phyloP scores from a whole-genome alignment of 192 early-diverging fungal genomes.

The Gamsiella multidivaricata region DNA sequence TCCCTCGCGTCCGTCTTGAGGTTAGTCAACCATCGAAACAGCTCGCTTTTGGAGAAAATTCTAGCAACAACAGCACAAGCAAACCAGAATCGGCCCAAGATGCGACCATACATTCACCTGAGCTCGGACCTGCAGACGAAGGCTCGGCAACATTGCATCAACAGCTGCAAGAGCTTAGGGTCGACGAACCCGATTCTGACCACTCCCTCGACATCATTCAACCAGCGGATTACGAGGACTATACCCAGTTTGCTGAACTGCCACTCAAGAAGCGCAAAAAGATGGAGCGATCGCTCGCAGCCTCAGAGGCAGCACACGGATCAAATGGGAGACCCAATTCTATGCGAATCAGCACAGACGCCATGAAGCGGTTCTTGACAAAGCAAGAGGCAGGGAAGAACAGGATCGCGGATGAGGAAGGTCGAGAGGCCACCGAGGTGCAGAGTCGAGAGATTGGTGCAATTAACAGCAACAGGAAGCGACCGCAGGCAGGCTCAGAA shows the following conservation, averaged over 20 bases:
- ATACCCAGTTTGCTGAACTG: conserved; percentile 51
- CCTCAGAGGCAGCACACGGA: background rate
- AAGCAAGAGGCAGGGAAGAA: background rate
- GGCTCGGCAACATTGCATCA: conserved; percentile 2
- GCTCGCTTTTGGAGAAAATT: background rate
- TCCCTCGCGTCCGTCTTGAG: conserved; percentile 16
- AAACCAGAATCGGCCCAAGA: conserved; percentile 12
- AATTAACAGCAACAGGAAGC: conserved; percentile 26
- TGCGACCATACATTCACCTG: conserved; percentile 6
- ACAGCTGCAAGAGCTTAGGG: conserved; percentile 17
- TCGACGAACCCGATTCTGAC: conserved; percentile 39
- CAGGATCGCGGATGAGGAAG: background rate
- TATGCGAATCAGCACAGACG: conserved; percentile 19
- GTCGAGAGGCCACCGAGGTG: background rate
- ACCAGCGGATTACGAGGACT: conserved; percentile 45
- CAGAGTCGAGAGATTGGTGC: background rate
- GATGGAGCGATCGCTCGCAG: conserved; percentile 35
- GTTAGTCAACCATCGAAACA: conserved; percentile 8
- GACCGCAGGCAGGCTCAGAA: conserved; percentile 4
- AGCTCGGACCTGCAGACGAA: background rate
- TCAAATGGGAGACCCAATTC: conserved; percentile 1
- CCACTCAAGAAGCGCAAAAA: conserved; percentile 48
- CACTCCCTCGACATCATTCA: conserved; percentile 45
- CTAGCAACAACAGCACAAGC: background rate
- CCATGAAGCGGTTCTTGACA: conserved; percentile 30